A percentile compares a stretch with the other conserved stretches of the same genome.
Conservation (phyloP, 2,329 filamentous ascomycete species). For the Aureobasidium leucospermi region DNA sequence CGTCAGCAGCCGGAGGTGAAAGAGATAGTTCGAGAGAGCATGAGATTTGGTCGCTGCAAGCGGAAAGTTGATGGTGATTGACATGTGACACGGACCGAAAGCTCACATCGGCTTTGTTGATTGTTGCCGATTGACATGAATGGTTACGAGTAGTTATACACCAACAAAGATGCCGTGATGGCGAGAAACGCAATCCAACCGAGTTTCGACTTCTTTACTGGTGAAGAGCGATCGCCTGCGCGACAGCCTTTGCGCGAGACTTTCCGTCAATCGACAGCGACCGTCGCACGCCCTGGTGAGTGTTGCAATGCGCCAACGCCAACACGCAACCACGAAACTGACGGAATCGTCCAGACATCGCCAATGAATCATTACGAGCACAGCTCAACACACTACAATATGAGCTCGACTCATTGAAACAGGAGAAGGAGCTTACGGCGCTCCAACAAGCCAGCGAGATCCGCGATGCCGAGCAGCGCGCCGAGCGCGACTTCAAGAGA, state of each 20-base stretch:
- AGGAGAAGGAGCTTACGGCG: constrained; percentile 74
- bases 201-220: constrained; percentile 43
- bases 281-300: constrained; percentile 28
- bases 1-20: too few species aligned
- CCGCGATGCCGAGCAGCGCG: constrained; percentile 68
- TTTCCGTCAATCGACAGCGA: constrained; percentile 35
- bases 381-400: constrained; percentile 85
- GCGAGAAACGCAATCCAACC: constrained; percentile 26
- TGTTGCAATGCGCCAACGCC: neutral
- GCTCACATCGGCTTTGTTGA: constrained; percentile 1
- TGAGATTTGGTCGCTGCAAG: neutral
- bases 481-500: constrained; percentile 77
- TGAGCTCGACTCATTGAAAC: constrained; percentile 76
- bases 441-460: constrained; percentile 78
- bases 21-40: neutral
- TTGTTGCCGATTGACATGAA: neutral
- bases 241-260: constrained; percentile 36
- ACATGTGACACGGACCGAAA: neutral
- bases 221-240: constrained; percentile 28
- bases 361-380: constrained; percentile 74
- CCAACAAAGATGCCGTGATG: neutral
- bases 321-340: neutral
- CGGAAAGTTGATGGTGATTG: neutral
- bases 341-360: constrained; percentile 18
- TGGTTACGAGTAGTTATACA: neutral